Conservation (phyloP, 805 yeast species). For the Monosporozyma aerobia region DNA sequence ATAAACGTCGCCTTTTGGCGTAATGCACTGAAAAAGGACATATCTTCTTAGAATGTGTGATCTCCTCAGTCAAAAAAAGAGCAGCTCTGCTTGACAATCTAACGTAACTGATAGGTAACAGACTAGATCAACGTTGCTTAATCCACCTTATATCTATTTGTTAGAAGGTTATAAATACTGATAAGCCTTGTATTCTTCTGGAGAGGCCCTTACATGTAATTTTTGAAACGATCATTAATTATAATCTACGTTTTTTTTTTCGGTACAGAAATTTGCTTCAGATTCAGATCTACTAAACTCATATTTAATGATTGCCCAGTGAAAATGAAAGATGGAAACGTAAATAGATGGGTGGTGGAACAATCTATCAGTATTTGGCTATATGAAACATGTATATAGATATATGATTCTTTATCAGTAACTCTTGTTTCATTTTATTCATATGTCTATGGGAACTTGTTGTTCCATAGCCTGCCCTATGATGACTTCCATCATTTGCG, state of each 20-base stretch:
- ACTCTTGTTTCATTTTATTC: neutral
- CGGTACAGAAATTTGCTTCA: neutral
- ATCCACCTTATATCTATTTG: neutral
- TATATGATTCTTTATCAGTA: neutral
- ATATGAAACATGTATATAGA: neutral
- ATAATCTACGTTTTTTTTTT: neutral
- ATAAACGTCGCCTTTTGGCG: slow-evolving; percentile 41
- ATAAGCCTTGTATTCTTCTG: neutral
- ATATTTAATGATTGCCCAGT: neutral
- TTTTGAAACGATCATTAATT: neutral
- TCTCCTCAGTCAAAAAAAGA: neutral
- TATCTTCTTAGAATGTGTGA: slow-evolving; percentile 8
- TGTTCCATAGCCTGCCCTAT: slow-evolving; percentile 18
- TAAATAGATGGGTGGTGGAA: neutral
- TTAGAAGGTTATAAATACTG: neutral
- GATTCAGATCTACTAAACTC: neutral
- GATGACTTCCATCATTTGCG: slow-evolving; percentile 22
- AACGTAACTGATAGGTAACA: neutral
- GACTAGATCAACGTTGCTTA: neutral
- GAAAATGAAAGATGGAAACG: neutral
- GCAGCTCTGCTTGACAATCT: neutral
- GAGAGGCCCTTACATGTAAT: neutral
- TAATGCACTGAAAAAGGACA: slow-evolving; percentile 40
- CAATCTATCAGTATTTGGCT: neutral
- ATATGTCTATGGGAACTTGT: slow-evolving; percentile 9